Evolutionary conservation across 2,329 filamentous ascomycete genomes (phyloP).

Genomic region (Sporothrix inflata): DNA sequence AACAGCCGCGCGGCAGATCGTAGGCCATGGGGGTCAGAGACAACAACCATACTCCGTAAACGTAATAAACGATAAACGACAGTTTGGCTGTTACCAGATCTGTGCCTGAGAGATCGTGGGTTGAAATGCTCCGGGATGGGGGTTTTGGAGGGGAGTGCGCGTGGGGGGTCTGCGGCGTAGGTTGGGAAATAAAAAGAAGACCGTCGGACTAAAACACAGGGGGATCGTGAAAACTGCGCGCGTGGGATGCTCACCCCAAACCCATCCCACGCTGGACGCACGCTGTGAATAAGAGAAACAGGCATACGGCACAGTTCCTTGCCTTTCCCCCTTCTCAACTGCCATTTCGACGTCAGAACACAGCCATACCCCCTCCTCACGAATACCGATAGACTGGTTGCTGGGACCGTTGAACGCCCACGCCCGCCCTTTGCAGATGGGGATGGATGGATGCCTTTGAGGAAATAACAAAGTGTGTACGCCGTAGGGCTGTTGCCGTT

Average conservation of each 20-base stretch:
- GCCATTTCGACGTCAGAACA: not conserved
- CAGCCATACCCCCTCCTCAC: not conserved
- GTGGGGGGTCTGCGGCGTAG: not conserved
- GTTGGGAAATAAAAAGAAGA: not conserved
- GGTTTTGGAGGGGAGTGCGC: not conserved
- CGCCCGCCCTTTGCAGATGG: not conserved
- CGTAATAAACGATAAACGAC: not conserved
- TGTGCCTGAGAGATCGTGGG: not conserved
- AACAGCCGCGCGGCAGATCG: not conserved
- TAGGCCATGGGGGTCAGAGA: not conserved
- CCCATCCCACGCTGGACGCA: not conserved
- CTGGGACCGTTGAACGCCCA: not conserved
- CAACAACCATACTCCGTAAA: too few species aligned
- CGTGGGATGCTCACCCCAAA: not conserved
- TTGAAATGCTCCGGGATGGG: not conserved
- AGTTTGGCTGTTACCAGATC: not conserved
- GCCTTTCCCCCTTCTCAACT: not conserved
- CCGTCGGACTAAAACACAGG: not conserved
- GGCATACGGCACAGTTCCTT: not conserved
- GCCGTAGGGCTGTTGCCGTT: not conserved
- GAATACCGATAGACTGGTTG: slow-evolving; percentile 9
- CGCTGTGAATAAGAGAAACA: slow-evolving; percentile 9
- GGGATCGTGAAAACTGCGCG: not conserved
- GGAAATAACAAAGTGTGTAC: not conserved
- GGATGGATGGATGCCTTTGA: not conserved